Percentiles rank a stretch among this genome's conserved stretches.
Conservation (phyloP, 1,284 basidiomycete genomes). For the Ustilago trichophora region DNA sequence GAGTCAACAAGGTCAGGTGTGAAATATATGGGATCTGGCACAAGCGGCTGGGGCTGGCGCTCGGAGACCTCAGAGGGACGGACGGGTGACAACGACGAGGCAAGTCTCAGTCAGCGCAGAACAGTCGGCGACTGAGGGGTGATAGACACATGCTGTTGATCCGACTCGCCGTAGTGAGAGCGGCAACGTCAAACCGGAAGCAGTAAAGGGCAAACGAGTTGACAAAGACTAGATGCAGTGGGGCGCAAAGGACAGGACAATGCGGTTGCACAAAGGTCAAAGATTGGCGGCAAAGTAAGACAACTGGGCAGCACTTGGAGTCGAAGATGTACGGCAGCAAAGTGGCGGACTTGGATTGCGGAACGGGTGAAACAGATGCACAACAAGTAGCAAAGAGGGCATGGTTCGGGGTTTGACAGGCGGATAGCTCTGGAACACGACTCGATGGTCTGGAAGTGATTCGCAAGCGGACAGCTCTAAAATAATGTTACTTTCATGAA, state of each 20-base stretch:
- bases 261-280: not conserved
- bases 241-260: not conserved
- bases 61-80: not conserved
- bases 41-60: not conserved
- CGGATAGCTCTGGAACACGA: not conserved
- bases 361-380: conserved; percentile 23
- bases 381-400: not conserved
- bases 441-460: not conserved
- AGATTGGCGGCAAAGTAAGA: not conserved
- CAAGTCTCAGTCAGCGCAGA: conserved; percentile 20
- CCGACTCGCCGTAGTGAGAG: not conserved
- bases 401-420: conserved; percentile 19
- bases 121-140: conserved; percentile 4
- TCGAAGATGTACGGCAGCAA: not conserved
- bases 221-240: not conserved
- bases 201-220: not conserved
- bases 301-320: not conserved
- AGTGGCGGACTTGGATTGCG: conserved; percentile 9
- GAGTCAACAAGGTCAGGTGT: not conserved
- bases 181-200: conserved; percentile 9
- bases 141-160: not conserved
- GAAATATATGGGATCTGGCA: conserved; percentile 26
- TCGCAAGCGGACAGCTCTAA: conserved; percentile 6
- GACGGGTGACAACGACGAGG: not conserved
- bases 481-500: too few relatives aligned